These are phyloP conservation scores for Trichoderma simmonsii DNA, from an alignment of 2,329 filamentous ascomycete species.

Conservation along the genomic window DNA sequence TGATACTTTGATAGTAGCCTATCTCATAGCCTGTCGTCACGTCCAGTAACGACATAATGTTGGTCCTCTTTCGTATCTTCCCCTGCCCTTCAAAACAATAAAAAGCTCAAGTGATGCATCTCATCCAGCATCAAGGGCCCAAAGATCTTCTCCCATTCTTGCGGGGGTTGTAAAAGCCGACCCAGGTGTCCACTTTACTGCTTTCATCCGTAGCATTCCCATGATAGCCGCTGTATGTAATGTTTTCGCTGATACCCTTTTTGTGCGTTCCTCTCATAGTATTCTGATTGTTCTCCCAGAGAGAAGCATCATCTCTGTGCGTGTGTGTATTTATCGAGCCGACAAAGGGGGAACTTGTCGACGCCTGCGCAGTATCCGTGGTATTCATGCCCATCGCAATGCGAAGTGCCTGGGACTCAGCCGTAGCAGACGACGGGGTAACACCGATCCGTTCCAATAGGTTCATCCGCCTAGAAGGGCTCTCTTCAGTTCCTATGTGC, in stretches of 20 bases:
- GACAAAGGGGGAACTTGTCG: not conserved
- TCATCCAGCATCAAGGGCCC: conserved; percentile 3
- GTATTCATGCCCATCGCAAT: not conserved
- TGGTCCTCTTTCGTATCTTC: not conserved
- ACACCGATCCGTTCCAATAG: conserved; percentile 22
- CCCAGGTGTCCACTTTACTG: conserved; percentile 20
- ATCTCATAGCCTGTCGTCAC: not conserved
- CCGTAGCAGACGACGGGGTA: not conserved
- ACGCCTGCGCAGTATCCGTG: not conserved
- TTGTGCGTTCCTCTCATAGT: not conserved
- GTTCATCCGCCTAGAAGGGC: conserved; percentile 21
- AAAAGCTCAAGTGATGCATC: not conserved
- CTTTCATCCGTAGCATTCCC: not conserved
- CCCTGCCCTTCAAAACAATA: not conserved
- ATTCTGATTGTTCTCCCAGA: not conserved
- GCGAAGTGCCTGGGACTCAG: not conserved
- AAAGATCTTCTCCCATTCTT: not conserved
- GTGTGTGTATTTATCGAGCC: not conserved
- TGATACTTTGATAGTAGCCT: not conserved
- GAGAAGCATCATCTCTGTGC: not conserved
- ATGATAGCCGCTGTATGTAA: not conserved
- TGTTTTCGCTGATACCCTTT: conserved; percentile 15
- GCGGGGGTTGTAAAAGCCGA: conserved; percentile 19
- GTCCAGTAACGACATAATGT: not conserved
- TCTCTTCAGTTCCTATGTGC: conserved; percentile 16